phyloP scores from a whole-genome alignment of 2,329 filamentous ascomycete genomes.

The Laburnicola sp. region DNA sequence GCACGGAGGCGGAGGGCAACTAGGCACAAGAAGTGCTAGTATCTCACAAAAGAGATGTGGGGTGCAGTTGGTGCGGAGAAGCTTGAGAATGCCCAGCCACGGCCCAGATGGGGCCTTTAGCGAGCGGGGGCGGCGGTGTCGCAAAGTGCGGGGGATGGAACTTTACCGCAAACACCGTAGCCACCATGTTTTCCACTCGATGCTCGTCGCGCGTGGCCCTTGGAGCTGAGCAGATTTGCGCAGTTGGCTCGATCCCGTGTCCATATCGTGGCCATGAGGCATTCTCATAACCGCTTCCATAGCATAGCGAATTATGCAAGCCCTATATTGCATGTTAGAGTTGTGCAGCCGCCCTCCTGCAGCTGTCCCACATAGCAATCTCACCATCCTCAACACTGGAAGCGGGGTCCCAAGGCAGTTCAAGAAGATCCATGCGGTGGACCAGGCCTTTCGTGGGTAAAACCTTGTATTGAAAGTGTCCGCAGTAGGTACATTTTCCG shows the following conservation, averaged over 20 bases:
- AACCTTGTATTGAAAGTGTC: constrained; percentile 1
- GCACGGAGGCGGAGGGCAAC: background rate
- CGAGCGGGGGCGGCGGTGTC: constrained; percentile 12
- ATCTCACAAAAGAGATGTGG: constrained; percentile 31
- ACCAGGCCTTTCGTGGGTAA: background rate
- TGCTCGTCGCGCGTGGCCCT: no score
- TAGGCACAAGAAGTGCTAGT: background rate
- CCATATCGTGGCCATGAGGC: no score
- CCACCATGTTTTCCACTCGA: background rate
- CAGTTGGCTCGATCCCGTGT: no score
- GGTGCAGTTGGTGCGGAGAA: constrained; percentile 36
- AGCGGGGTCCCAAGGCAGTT: constrained; percentile 4
- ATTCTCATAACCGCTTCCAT: no score
- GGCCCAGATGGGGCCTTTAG: no score
- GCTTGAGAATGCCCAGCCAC: no score
- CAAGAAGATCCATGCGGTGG: background rate
- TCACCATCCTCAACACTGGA: background rate
- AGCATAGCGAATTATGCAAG: background rate
- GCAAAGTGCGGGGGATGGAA: constrained; percentile 7
- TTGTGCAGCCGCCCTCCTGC: background rate
- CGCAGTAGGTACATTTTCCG: constrained; percentile 2
- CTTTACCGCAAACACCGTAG: background rate
- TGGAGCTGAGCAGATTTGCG: no score
- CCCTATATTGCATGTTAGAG: background rate
- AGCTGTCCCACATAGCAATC: background rate